Conservation (phyloP, 2,329 filamentous ascomycete species). For the Immersiporthe knoxdaviesiana region DNA sequence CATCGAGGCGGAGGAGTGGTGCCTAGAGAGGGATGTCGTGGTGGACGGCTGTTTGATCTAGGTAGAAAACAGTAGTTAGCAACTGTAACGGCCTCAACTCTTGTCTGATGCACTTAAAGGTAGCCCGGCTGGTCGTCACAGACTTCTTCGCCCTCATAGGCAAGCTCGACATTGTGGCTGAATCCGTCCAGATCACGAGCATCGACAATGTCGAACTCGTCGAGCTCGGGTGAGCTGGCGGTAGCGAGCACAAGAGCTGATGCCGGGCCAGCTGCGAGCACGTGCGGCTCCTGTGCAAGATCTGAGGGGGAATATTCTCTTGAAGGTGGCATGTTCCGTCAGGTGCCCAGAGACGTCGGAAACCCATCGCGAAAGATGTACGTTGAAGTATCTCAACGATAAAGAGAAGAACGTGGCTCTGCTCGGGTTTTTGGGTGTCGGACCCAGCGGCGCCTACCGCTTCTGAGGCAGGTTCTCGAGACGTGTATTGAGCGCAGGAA, state of each 20-base stretch:
- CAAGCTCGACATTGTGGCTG: slow-evolving; percentile 13
- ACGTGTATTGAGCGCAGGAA: not conserved
- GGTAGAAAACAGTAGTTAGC: slow-evolving; percentile 29
- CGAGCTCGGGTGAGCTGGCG: not conserved
- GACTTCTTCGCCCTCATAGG: slow-evolving; percentile 18
- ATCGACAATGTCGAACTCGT: not conserved
- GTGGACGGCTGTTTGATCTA: slow-evolving; percentile 42
- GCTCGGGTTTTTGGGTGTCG: not conserved
- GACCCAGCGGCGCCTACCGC: not conserved
- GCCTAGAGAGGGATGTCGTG: slow-evolving; percentile 39
- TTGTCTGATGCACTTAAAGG: not conserved
- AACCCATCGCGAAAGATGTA: not conserved
- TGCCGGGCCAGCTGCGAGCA: not conserved
- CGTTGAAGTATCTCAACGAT: not conserved
- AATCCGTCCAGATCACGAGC: slow-evolving; percentile 8
- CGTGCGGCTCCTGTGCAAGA: not conserved
- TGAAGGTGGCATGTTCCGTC: not conserved
- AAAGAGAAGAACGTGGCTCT: not conserved
- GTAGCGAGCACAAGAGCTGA: not conserved
- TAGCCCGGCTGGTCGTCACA: not conserved
- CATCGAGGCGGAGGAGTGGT: slow-evolving; percentile 45
- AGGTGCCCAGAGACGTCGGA: not conserved
- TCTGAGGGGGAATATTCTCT: not conserved
- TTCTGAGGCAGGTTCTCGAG: not conserved
- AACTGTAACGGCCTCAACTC: not conserved